Evolutionary conservation across 2,329 filamentous ascomycete genomes (phyloP), one percentile per base, ranked within the genome.

Genomic region (Fragosphaeria purpurea): DNA sequence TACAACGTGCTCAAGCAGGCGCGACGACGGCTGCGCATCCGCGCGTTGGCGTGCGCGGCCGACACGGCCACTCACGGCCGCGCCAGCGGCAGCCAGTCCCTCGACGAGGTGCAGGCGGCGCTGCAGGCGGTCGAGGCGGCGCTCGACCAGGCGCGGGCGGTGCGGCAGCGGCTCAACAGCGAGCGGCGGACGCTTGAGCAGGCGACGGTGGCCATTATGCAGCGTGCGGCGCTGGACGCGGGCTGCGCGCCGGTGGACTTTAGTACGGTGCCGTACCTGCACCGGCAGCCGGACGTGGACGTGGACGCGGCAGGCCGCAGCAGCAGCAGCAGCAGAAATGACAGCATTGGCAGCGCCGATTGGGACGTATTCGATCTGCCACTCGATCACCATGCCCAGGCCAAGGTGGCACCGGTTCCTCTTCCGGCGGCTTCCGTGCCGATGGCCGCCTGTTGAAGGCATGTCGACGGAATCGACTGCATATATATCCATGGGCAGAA

Each of bases 131-230:
- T 67, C 6, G 56, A 60, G 5, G 50, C 52, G 1, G 63, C 56
- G 1, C 51, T 64, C 4, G 46, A 47, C 12, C 51, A 46, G 49
- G 53, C 58, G 1, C 55, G 56, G 1, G 43, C 48, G 6, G 57
- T 53, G 7, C 56, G 63, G 35, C 34, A 50, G 47, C 33, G 41
- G 31, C 48, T 64, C 13, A 44, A 44, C 5, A 34, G 37, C 1
- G 57, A 63, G 47, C 57, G 53, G 7, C 49, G 43, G 38, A 31
- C 43, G 32, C 41, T 67, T 12, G 58, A 61, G 42, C 33, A 13
- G 8, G 55, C 55, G 38, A 55, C 59, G 2, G 32, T 67, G 4
- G 40, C 50, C 11, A 63, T 67, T 12, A 65, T 67, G 64, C 55
- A 51, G 51, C 51, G 56, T 44, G 63, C 63, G 6, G 63, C 62